These are phyloP conservation scores for Kwoniella sp. DNA, from an alignment of 768 basidiomycete species.

Conservation along the genomic window DNA sequence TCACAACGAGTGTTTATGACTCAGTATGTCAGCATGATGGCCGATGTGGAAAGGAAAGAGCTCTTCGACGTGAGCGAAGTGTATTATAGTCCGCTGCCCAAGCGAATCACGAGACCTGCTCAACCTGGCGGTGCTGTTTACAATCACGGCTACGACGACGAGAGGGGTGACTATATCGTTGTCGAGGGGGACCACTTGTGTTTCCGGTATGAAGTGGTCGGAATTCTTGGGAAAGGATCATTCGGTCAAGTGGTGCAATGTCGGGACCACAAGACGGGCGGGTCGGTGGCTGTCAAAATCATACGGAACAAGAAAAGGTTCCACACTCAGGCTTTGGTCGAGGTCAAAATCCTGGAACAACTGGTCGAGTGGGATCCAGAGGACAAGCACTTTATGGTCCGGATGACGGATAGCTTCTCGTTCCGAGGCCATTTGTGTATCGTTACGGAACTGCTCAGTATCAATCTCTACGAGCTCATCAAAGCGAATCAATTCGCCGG, in stretches of 20 bases:
- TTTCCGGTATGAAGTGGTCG: slow-evolving; percentile 93
- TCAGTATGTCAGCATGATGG: slow-evolving; percentile 66
- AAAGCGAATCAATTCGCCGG: slow-evolving; percentile 98
- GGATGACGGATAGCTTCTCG: slow-evolving; percentile 98
- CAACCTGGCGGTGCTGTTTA: slow-evolving; percentile 57
- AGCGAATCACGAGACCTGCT: slow-evolving; percentile 26
- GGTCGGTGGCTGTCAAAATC: slow-evolving; percentile 98
- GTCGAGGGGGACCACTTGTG: slow-evolving; percentile 88
- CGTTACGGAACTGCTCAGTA: slow-evolving; percentile 95
- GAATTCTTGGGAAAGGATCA: slow-evolving; percentile 93
- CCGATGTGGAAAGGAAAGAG: slow-evolving; percentile 86
- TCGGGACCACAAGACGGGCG: slow-evolving; percentile 90
- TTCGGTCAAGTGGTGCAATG: slow-evolving; percentile 97
- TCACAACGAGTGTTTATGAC: slow-evolving; percentile 63
- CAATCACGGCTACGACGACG: slow-evolving; percentile 96
- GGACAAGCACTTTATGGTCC: slow-evolving; percentile 94
- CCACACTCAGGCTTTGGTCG: slow-evolving; percentile 97
- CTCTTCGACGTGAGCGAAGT: slow-evolving; percentile 82
- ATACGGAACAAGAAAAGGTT: slow-evolving; percentile 99
- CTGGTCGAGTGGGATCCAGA: slow-evolving; percentile 97
- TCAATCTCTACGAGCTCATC: slow-evolving; percentile 98
- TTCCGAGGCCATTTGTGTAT: slow-evolving; percentile 98
- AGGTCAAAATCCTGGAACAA: slow-evolving; percentile 97
- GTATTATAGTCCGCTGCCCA: slow-evolving; percentile 61
- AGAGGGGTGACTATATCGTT: slow-evolving; percentile 93